A percentile compares a stretch with the other conserved stretches of the same genome.
phyloP scores from a whole-genome alignment of 139 green algal genomes.

The Coelastrella sp. region DNA sequence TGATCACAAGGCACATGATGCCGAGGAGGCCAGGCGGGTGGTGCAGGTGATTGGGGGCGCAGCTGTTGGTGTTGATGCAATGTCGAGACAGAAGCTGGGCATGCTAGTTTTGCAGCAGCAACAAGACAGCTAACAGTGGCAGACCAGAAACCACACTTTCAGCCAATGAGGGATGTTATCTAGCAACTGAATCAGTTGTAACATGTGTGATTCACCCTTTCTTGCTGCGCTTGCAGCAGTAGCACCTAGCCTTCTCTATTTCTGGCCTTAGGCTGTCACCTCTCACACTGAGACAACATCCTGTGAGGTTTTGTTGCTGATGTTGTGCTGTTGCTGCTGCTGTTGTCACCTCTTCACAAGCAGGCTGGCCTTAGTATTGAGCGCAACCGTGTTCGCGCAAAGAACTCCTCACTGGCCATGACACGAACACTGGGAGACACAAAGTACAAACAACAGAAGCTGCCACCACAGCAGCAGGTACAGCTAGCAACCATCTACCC shows the following conservation, averaged over 20 bases:
- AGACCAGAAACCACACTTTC: not conserved
- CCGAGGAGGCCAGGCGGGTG: slow-evolving; percentile 9
- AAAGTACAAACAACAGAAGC: slow-evolving; percentile 30
- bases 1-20: slow-evolving; percentile 29
- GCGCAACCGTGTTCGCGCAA: slow-evolving; percentile 29
- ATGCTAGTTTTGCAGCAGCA: not conserved
- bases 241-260: no score
- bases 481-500: not conserved
- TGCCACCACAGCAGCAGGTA: slow-evolving; percentile 36
- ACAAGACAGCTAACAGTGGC: not conserved
- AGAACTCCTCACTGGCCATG: slow-evolving; percentile 40
- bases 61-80: not conserved
- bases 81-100: not conserved
- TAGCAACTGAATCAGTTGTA: no score
- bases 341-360: not conserved
- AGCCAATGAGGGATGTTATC: no score
- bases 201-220: no score
- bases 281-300: not conserved
- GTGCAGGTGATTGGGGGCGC: not conserved
- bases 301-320: not conserved
- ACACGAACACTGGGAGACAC: slow-evolving; percentile 38
- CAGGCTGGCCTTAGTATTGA: slow-evolving; percentile 37
- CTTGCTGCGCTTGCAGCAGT: no score
- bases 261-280: no score
- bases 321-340: not conserved